A percentile compares a stretch with the other conserved stretches of the same genome.
Evolutionary conservation across 805 yeast genomes (phyloP).

Genomic region (Saccharomycopsis sp.): DNA sequence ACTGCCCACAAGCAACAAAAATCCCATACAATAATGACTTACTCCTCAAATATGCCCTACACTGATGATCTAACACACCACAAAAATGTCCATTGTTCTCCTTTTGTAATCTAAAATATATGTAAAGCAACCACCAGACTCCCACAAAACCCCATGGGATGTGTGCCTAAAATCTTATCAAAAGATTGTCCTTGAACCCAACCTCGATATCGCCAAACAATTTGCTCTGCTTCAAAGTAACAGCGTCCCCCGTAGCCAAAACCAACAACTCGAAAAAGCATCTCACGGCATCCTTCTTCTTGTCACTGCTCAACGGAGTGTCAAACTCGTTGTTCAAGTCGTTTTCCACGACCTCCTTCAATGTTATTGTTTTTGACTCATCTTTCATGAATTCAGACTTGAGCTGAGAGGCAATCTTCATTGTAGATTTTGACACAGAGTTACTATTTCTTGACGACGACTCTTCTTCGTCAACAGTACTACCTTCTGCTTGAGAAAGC

Average conservation of each 20-base stretch:
- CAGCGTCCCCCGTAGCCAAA: conserved; percentile 69
- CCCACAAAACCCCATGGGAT: too few relatives aligned
- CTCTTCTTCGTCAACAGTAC: conserved; percentile 13
- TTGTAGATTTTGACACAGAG: conserved; percentile 41
- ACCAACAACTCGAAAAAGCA: conserved; percentile 80
- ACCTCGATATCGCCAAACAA: conserved; percentile 57
- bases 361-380: conserved; percentile 24
- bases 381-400: conserved; percentile 29
- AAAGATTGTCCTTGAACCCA: conserved; percentile 36
- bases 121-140: too few relatives aligned
- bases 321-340: conserved; percentile 27
- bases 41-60: too few relatives aligned
- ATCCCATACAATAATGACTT: too few relatives aligned
- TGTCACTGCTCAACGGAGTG: conserved; percentile 31
- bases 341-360: conserved; percentile 35
- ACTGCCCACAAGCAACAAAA: too few relatives aligned
- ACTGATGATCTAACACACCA: too few relatives aligned
- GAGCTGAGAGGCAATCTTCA: conserved; percentile 45
- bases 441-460: conserved; percentile 21
- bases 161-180: conserved; percentile 19
- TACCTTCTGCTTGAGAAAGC: conserved; percentile 11
- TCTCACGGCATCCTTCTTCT: conserved; percentile 55
- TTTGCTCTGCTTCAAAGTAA: conserved; percentile 52
- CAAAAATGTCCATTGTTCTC: too few relatives aligned
- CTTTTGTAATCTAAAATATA: too few relatives aligned